Evolutionary conservation across 495 filamentous ascomycete genomes (phyloP).

Genomic region (Hyphodiscus hymeniophilus): DNA sequence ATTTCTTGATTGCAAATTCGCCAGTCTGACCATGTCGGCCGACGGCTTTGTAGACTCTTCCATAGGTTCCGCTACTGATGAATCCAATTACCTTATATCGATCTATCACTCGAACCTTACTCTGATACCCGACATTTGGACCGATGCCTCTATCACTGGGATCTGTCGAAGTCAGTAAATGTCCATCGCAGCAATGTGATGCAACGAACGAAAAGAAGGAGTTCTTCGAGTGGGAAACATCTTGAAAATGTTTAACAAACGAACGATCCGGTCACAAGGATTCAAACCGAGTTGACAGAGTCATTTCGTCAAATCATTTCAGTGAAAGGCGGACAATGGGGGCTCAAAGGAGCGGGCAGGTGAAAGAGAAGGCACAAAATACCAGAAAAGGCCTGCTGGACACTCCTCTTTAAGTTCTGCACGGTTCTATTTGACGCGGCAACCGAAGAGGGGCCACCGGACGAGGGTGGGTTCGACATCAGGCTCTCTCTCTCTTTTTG

Average conservation of each 20-base stretch:
- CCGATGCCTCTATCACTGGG: conserved; percentile 36
- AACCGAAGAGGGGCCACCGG: conserved; percentile 38
- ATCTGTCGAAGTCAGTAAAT: conserved; percentile 32
- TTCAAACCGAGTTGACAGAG: background rate
- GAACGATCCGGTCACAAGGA: background rate
- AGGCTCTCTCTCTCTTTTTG: no score
- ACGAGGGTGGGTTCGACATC: conserved; percentile 45
- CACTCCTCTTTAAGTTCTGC: conserved; percentile 60
- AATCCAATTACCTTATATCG: conserved; percentile 95
- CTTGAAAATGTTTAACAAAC: background rate
- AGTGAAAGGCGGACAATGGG: background rate
- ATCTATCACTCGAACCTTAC: conserved; percentile 82
- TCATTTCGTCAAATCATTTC: background rate
- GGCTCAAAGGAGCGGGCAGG: conserved; percentile 2
- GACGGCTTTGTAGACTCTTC: conserved; percentile 90
- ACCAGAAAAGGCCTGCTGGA: conserved; percentile 78
- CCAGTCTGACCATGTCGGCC: conserved; percentile 62
- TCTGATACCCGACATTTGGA: conserved; percentile 53
- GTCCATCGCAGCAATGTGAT: conserved; percentile 24
- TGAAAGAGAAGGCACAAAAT: conserved; percentile 24
- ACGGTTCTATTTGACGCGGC: conserved; percentile 24
- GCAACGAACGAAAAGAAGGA: conserved; percentile 22
- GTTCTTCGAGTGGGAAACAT: conserved; percentile 22
- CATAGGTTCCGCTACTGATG: conserved; percentile 98
- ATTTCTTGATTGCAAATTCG: conserved; percentile 98